These are phyloP conservation scores for Cenchrus fungigraminus DNA, from an alignment of 176 grass and related monocot genomes.

Conservation along the genomic window DNA sequence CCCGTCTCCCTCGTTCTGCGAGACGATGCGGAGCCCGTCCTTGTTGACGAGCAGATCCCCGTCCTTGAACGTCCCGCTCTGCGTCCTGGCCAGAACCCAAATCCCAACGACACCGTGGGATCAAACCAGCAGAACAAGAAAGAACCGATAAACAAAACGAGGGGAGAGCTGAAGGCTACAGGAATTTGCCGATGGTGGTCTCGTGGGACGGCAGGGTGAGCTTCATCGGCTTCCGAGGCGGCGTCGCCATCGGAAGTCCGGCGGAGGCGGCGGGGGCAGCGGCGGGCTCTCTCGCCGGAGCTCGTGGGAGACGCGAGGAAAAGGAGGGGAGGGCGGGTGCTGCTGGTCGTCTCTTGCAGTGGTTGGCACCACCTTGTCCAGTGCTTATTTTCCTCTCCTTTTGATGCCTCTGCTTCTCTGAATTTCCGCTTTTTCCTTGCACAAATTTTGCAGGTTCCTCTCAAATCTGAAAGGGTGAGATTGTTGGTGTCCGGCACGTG, in stretches of 20 bases:
- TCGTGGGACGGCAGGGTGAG: constrained; percentile 73
- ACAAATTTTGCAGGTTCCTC: neutral
- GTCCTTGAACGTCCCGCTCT: constrained; percentile 96
- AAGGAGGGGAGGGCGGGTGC: neutral
- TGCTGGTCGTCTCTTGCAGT: neutral
- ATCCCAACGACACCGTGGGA: neutral
- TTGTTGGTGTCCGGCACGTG: neutral
- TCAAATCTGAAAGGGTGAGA: neutral
- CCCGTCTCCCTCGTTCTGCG: constrained; percentile 73
- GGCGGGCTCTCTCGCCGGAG: neutral
- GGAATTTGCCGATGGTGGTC: constrained; percentile 73
- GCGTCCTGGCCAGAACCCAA: constrained; percentile 56
- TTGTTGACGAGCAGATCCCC: constrained; percentile 97
- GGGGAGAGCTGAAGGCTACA: constrained; percentile 44
- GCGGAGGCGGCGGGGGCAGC: neutral
- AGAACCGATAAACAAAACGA: neutral
- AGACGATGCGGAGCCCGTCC: constrained; percentile 93
- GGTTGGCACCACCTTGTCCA: constrained; percentile 4
- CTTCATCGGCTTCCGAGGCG: constrained; percentile 43
- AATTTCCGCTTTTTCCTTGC: neutral
- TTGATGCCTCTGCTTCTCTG: neutral
- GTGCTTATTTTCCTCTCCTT: neutral
- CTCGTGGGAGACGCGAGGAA: constrained; percentile 11
- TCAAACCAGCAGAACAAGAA: constrained; percentile 29
- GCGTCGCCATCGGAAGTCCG: constrained; percentile 27